Base-by-base conservation (phyloP, 352 stramenopile genomes). In the Globisporangium nunn region DNA sequence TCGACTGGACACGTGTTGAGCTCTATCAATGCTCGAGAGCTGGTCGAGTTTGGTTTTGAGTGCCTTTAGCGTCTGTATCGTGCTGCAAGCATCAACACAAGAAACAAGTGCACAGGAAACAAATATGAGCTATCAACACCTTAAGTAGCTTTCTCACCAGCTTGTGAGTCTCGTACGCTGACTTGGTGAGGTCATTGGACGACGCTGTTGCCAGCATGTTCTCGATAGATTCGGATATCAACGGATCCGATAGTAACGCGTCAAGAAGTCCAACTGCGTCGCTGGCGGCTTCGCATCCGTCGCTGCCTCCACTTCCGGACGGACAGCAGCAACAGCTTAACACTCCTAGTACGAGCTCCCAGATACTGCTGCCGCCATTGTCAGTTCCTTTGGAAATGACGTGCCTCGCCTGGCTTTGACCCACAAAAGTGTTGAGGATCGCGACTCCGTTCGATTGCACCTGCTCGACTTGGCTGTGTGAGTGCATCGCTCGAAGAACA, bases 381-480 rank as follows among this genome's bases (percentile, higher is more conserved):
- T 12, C 11, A 3, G 37, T 12, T 15, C 54, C 43, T 2, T 39
- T 17, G 55, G 41, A 44, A 39, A 66, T 50, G 43, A 76, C 51
- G 0, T 53, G 54, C n/a, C 72, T 75, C 15, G 71, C 67, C 0
- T 64, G 50, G 3, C 62, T 52, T 48, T 81, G 65, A 0, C 65
- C 30, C 1, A 58, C 61, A 15, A 78, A 48, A 31, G 63, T 69
- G 48, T 77, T 77, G 28, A 90, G 64, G 30, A 82, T 70, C 14
- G 68, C 74, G 33, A 87, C 51, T 4, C 77, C 80, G 51, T 76
- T 78, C 4, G 62, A 61, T 64, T 90, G 75, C 6, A 88, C 64
- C 0, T 68, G 59, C n/a, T 74, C 64, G n/a, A 82, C 60, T 2
- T 57, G 46, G 12, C 14, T 31, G 29, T 82, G 66, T 0, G 48